Base-by-base conservation (phyloP, 2,329 filamentous ascomycete species). In the Phyllosticta citrichinensis region DNA sequence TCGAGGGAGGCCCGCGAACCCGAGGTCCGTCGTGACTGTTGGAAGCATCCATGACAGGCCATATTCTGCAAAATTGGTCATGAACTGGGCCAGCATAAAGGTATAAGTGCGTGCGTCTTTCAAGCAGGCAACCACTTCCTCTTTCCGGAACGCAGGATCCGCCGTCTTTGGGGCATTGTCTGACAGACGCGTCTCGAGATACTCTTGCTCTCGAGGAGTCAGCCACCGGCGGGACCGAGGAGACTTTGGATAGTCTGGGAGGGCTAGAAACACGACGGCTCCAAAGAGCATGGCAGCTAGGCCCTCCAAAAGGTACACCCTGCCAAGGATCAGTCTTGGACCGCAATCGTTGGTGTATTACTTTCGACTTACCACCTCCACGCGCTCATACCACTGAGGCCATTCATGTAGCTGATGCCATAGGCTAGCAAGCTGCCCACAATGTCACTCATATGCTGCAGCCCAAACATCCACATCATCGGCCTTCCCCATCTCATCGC, bases 201-300 rank as follows among this genome's bases (percentile, higher is more conserved):
- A 76, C 62, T 76, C 71, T 63, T 76, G 72, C 60, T 77, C 75
- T 27, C 73, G 64, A 1, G 67, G 63, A 0, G 72, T 73, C 52
- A 78, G 70, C 73, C 74, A 77, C 6, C 64, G 66, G 5, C 64
- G 66, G 30, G 71, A 74, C 3, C 75, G 67, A 5, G 68, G 65
- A 0, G 71, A 75, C 62, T 77, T 77, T 5, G 77, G 77, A 58
- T 76, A 79, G 62, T 80, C 77, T 0, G 77, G 77, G 1, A 79
- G 68, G 17, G 74, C 69, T 27, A 70, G 67, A 64, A 68, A 78
- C 1, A 78, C 70, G 14, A 73, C 67, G 5, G 63, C 67, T 19
- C 71, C 68, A 64, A 77, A 76, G 19, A 77, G 55, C 12, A 78
- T 74, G 0, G 77, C 78, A 6, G 68, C 65, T 11, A 78, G 62